phyloP scores from a whole-genome alignment of 805 yeast species.

The Barnettozyma populi region DNA sequence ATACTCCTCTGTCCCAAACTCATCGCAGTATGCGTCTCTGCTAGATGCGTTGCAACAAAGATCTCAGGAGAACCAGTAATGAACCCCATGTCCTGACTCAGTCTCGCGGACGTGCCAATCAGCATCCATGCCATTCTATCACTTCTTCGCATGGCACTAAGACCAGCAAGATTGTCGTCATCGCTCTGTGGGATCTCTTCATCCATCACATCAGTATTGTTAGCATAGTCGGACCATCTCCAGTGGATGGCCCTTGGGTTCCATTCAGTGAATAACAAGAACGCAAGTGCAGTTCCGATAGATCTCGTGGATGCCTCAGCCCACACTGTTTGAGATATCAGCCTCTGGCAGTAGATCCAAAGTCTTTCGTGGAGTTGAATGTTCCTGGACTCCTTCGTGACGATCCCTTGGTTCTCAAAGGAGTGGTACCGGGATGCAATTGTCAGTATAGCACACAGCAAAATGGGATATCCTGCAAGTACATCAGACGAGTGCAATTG shows the following conservation, averaged over 20 bases:
- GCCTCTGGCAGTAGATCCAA: constrained; percentile 79
- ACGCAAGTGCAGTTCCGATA: constrained; percentile 81
- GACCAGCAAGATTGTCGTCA: constrained; percentile 48
- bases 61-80: constrained; percentile 69
- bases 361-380: constrained; percentile 69
- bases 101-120: constrained; percentile 77
- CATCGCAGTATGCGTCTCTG: constrained; percentile 80
- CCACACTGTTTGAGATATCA: constrained; percentile 86
- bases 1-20: constrained; percentile 74
- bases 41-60: constrained; percentile 75
- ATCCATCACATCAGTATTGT: constrained; percentile 37
- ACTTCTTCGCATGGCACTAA: constrained; percentile 80
- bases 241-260: constrained; percentile 91
- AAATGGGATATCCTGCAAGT: constrained; percentile 72
- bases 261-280: constrained; percentile 88
- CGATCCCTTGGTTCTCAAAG: constrained; percentile 35
- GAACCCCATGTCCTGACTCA: constrained; percentile 83
- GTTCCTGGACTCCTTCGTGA: constrained; percentile 36
- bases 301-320: constrained; percentile 88
- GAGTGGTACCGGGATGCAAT: constrained; percentile 74
- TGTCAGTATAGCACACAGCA: constrained; percentile 75
- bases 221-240: constrained; percentile 82
- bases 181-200: constrained; percentile 9
- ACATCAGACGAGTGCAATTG: constrained; percentile 62
- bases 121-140: constrained; percentile 94